Conservation (phyloP, 257 asterid genomes). For the Lithospermum erythrorhizon region DNA sequence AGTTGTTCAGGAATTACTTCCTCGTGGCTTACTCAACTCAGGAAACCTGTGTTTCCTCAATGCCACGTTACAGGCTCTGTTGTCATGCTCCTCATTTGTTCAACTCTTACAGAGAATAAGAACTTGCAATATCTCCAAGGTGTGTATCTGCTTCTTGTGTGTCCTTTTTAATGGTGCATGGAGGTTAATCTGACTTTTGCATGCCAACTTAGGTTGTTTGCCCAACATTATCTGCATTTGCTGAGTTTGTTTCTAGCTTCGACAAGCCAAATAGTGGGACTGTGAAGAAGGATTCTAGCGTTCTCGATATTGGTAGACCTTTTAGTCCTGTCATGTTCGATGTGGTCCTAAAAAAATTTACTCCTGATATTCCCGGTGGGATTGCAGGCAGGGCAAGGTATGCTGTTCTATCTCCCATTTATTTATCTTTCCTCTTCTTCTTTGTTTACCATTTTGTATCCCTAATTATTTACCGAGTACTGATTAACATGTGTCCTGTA, state of each 20-base stretch:
- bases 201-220: conserved; percentile 40
- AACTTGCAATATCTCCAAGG: conserved; percentile 50
- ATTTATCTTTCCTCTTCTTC: conserved; percentile 1
- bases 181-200: conserved; percentile 1
- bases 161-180: neutral
- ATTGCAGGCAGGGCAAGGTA: conserved; percentile 69
- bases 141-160: conserved; percentile 15
- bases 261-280: conserved; percentile 41
- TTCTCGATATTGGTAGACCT: conserved; percentile 53
- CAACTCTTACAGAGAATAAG: conserved; percentile 54
- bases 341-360: conserved; percentile 55
- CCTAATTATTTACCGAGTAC: conserved; percentile 1
- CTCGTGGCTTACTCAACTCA: conserved; percentile 75
- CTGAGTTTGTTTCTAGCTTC: conserved; percentile 56
- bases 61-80: conserved; percentile 86
- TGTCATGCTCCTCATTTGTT: conserved; percentile 84
- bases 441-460: conserved; percentile 3
- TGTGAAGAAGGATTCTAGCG: conserved; percentile 31
- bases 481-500: too few species aligned
- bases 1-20: conserved; percentile 41
- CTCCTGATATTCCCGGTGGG: conserved; percentile 63
- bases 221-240: conserved; percentile 74
- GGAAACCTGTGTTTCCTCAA: conserved; percentile 94
- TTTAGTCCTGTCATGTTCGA: conserved; percentile 74
- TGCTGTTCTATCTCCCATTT: conserved; percentile 10